phyloP scores from a whole-genome alignment of 495 filamentous ascomycete genomes.

The Hypoxylon perforatum region DNA sequence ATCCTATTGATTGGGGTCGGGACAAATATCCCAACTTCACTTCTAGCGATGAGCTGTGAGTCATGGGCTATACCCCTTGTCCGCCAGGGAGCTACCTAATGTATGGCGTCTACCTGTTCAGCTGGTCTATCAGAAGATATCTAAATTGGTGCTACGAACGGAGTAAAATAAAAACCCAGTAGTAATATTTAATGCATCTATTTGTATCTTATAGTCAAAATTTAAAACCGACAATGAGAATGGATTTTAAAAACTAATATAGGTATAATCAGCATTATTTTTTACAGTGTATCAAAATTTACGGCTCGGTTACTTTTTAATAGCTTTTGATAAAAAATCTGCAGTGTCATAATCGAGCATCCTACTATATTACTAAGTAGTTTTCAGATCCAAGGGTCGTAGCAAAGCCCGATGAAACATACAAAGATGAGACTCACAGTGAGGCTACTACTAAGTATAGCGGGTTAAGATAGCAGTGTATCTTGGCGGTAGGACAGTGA shows the following conservation, averaged over 20 bases:
- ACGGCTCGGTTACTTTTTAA: no score
- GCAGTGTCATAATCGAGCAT: no score
- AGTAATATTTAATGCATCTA: not conserved
- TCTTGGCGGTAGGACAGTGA: constrained; percentile 22
- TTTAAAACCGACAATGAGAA: not conserved
- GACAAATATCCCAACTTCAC: constrained; percentile 50
- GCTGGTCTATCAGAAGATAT: constrained; percentile 6
- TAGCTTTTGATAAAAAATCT: no score
- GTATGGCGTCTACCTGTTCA: constrained; percentile 7
- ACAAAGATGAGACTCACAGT: not conserved
- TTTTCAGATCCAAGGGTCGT: not conserved
- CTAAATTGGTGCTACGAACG: constrained; percentile 12
- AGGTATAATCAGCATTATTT: not conserved
- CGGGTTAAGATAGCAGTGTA: constrained; percentile 10
- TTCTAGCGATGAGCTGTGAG: constrained; percentile 44
- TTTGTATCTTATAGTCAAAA: not conserved
- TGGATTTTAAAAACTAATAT: not conserved
- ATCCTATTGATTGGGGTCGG: constrained; percentile 73
- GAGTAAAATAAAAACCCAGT: not conserved
- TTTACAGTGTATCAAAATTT: no score
- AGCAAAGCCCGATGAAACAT: not conserved
- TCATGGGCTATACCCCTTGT: constrained; percentile 1
- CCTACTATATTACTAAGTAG: not conserved
- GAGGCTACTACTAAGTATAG: constrained; percentile 11
- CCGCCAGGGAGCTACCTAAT: not conserved